Evolutionary conservation across 495 filamentous ascomycete species (phyloP).

Genomic region (Penicillium waksmanii): DNA sequence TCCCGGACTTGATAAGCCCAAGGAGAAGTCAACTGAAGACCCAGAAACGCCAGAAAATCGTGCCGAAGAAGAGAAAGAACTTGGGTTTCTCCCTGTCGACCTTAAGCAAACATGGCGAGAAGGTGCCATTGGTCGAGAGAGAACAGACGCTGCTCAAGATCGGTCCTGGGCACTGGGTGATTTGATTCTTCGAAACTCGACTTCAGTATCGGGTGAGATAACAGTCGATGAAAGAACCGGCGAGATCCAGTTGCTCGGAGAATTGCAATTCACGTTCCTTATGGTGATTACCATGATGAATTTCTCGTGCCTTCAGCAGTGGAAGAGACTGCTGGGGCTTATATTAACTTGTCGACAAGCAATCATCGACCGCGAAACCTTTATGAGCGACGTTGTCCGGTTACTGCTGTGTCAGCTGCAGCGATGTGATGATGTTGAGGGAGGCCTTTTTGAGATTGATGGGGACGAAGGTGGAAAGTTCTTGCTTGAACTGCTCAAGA

Average conservation of each 20-base stretch:
- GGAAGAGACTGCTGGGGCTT: conserved; percentile 75
- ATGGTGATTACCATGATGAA: conserved; percentile 82
- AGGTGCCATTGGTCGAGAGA: conserved; percentile 69
- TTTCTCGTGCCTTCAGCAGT: conserved; percentile 84
- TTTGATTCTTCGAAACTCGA: conserved; percentile 44
- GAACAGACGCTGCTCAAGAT: conserved; percentile 73
- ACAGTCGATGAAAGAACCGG: conserved; percentile 27
- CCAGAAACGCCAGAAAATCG: conserved; percentile 8
- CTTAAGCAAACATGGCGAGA: conserved; percentile 68
- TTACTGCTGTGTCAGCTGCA: conserved; percentile 70
- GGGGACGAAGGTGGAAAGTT: conserved; percentile 58
- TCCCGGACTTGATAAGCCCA: conserved; percentile 45
- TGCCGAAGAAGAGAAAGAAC: conserved; percentile 42
- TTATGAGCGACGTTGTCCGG: conserved; percentile 64
- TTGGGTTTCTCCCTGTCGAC: conserved; percentile 53
- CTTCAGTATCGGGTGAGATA: conserved; percentile 18
- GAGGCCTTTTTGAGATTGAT: conserved; percentile 57
- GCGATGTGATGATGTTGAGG: conserved; percentile 70
- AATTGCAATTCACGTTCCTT: conserved; percentile 84
- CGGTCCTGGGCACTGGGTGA: conserved; percentile 68
- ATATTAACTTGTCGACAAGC: conserved; percentile 70
- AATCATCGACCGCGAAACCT: conserved; percentile 54
- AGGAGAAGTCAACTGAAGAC: conserved; percentile 7
- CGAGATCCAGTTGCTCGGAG: conserved; percentile 68
- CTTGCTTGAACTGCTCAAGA: conserved; percentile 56